phyloP scores from a whole-genome alignment of 2,329 filamentous ascomycete genomes.

The Colletotrichum neosansevieriae region DNA sequence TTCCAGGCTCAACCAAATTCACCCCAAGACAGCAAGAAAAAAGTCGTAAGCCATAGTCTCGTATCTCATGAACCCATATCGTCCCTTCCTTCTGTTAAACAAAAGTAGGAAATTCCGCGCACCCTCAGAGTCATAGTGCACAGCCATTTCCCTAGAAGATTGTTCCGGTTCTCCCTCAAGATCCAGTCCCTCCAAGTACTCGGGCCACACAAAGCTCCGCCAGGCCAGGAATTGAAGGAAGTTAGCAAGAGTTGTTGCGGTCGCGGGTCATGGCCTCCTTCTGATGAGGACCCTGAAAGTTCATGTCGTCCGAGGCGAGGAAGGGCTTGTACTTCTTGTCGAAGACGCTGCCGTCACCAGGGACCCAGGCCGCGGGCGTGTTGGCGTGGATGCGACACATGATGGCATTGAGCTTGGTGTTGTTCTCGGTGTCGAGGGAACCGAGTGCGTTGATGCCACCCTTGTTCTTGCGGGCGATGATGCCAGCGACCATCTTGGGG shows the following conservation, averaged over 20 bases:
- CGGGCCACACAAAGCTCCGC: not conserved
- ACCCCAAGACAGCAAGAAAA: not conserved
- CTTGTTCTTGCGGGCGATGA: not conserved
- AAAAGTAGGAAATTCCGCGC: not conserved
- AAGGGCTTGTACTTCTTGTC: constrained; percentile 39
- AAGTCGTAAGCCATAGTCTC: not conserved
- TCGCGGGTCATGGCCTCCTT: constrained; percentile 31
- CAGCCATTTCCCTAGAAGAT: not conserved
- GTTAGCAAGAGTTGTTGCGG: constrained; percentile 28
- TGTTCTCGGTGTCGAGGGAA: constrained; percentile 17
- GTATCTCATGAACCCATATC: constrained; percentile 9
- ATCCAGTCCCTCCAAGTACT: constrained; percentile 14
- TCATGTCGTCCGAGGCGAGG: constrained; percentile 19
- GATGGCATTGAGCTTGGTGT: constrained; percentile 37
- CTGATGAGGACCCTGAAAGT: constrained; percentile 30
- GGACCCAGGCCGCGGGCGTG: constrained; percentile 2
- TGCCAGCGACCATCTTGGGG: constrained; percentile 8
- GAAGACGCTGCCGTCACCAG: constrained; percentile 10
- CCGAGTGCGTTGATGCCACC: not conserved
- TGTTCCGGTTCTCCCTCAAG: not conserved
- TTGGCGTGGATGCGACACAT: constrained; percentile 15
- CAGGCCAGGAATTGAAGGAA: not conserved
- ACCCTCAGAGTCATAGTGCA: not conserved
- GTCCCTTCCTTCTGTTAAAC: not conserved
- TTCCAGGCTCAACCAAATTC: not conserved